Evolutionary conservation across 2,329 filamentous ascomycete genomes (phyloP), one percentile per base, ranked within the genome.

Genomic region (Verticillium longisporum): DNA sequence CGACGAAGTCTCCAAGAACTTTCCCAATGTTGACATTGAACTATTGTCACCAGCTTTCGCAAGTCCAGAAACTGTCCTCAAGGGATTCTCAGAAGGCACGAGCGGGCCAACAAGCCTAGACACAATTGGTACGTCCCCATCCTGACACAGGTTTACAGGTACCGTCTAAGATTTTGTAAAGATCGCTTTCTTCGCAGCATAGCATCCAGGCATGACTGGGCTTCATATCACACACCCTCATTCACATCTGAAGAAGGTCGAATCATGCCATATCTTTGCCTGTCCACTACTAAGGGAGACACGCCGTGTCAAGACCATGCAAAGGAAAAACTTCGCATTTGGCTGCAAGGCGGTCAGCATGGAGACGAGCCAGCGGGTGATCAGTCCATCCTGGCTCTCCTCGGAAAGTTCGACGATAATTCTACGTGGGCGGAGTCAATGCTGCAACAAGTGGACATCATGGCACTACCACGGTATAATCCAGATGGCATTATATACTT

Each of bases 181-280:
- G 66, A 69, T n/a, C 45, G 66, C 38, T 68, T 65, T 58, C 66
- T 68, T 2, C 64, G 64, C 31, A 65, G 57, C 10, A 66, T 69
- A 10, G 65, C 67, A 1, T 60, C 62, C 4, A 62, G 66, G 31
- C 66, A 69, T 58, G 60, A 63, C 11, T 69, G 66, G 66, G 65
- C 68, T 64, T 66, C 61, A 2, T 69, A 69, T 57, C 62, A 66
- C 59, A 61, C 32, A 33, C 56, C 64, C 0, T 41, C 57, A 53
- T 67, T 67, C 56, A 54, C 34, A 26, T 68, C 67, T 2, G 67
- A 68, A 66, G 64, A 66, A 41, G 60, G 60, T 21, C 61, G 64
- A 5, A 36, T 63, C 13, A 61, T 66, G 26, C 61, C 63, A 1
- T 65, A 63, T 57, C 31, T 66, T 50, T 62, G 58, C 55, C 61